A percentile compares a stretch with the other conserved stretches of the same genome.
These are phyloP conservation scores for Dovyalis caffra DNA, from an alignment of 345 rosid genomes.

Conservation along the genomic window DNA sequence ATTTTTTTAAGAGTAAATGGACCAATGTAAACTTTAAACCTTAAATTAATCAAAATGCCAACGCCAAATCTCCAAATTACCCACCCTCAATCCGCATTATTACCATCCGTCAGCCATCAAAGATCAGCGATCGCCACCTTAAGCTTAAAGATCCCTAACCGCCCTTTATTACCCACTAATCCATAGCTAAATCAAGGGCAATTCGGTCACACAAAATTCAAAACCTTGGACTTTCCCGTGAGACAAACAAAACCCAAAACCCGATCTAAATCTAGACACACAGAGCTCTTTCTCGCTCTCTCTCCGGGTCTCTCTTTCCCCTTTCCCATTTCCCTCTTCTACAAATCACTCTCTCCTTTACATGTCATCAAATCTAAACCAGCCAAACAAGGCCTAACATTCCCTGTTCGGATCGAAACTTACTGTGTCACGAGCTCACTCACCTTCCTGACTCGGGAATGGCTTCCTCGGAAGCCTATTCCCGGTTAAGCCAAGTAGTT, in stretches of 20 bases:
- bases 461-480: constrained; percentile 99
- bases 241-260: constrained; percentile 12
- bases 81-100: neutral
- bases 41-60: too few relatives aligned
- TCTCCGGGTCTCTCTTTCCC: neutral
- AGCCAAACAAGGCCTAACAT: constrained; percentile 6
- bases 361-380: constrained; percentile 10
- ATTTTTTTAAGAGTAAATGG: too few relatives aligned
- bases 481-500: constrained; percentile 75
- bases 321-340: neutral
- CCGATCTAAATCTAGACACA: constrained; percentile 44
- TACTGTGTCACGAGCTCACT: constrained; percentile 26
- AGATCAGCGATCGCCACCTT: too few relatives aligned
- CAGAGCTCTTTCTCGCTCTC: neutral
- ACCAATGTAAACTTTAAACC: too few relatives aligned
- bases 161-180: neutral
- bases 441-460: constrained; percentile 62
- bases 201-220: constrained; percentile 19
- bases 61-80: neutral
- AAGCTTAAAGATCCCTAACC: neutral
- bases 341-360: neutral
- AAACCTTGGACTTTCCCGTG: constrained; percentile 22
- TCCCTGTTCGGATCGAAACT: constrained; percentile 39
- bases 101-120: neutral
- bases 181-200: constrained; percentile 11